phyloP scores from a whole-genome alignment of 768 basidiomycete genomes.

The Mycena leptocephala region DNA sequence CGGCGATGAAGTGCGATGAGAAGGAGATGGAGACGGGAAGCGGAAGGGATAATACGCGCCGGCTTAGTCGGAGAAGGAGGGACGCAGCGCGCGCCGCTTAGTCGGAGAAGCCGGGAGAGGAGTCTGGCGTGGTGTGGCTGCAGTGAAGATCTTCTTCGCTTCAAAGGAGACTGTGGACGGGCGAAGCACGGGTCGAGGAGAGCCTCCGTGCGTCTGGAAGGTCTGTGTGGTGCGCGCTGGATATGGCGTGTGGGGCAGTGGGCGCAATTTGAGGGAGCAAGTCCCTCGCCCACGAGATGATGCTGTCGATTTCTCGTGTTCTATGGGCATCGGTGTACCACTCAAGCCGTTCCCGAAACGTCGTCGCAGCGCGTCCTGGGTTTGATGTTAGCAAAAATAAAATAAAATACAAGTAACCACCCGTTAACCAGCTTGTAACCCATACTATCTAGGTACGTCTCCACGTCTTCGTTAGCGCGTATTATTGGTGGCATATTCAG shows the following conservation, averaged over 20 bases:
- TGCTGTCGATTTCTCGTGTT: not conserved
- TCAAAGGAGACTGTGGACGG: not conserved
- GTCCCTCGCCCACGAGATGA: not conserved
- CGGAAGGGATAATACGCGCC: not conserved
- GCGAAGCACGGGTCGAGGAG: too few species aligned
- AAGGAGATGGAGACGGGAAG: too few species aligned
- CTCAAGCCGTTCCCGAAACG: slow-evolving; percentile 44
- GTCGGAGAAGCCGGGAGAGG: not conserved
- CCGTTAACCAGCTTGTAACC: not conserved
- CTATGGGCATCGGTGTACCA: slow-evolving; percentile 43
- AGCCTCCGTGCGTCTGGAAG: too few species aligned
- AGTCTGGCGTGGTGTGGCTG: not conserved
- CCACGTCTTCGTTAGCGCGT: slow-evolving; percentile 48
- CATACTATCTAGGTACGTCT: slow-evolving; percentile 38
- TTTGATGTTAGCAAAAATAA: not conserved
- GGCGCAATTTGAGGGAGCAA: not conserved
- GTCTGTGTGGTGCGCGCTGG: too few species aligned
- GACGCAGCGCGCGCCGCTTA: not conserved
- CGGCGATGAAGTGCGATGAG: not conserved
- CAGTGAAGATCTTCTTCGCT: not conserved
- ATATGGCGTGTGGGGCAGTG: slow-evolving; percentile 10
- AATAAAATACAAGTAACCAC: not conserved
- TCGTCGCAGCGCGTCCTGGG: slow-evolving; percentile 41
- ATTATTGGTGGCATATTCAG: slow-evolving; percentile 42
- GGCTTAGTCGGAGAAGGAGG: not conserved